Base-by-base conservation (phyloP, 2,329 filamentous ascomycete genomes). In the Fusarium chaquense region DNA sequence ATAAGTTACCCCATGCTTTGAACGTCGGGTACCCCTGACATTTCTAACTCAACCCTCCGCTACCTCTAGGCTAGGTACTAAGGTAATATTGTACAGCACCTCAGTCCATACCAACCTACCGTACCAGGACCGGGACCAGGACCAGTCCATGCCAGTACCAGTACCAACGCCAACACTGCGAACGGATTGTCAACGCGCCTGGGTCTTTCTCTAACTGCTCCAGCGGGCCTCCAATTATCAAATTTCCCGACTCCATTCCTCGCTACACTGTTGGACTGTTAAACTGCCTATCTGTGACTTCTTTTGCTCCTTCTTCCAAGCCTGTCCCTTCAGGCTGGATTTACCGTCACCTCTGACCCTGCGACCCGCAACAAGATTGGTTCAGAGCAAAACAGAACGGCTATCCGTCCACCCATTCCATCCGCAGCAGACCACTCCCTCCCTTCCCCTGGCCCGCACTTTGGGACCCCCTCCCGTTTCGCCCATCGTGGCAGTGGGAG, bases 401-500 rank as follows among this genome's bases (percentile, higher is more conserved):
- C 24, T 28, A 26, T 45, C 38, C 5, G 13, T 33, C 32, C 15
- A 33, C 15, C 33, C 41, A 45, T 47, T 47, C 52, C 52, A 35
- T 36, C 44, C 43, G 49, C 28, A 53, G 20, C 45, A 41, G 57
- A 43, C 51, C 61, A 52, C 46, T 51, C 33, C 47, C 24, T 32
- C 28, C 45, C 45, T 26, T 45, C 49, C 72, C 68, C 70, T 71
- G 68, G 50, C 72, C 64, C 72, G 67, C 60, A 58, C 54, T 62
- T 65, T 58, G 61, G 61, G 61, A 43, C 60, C 59, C 67, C 69
- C 59, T 64, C 64, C 61, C 52, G 58, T 69, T 62, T 71, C 47
- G 65, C 67, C 47, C 68, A 60, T 70, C 50, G 61, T 74, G 62
- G 70, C 58, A 69, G 68, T 65, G 59, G 59, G 63, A 74, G 70